These are phyloP conservation scores for Colletotrichum sp. DNA, from an alignment of 2,329 filamentous ascomycete genomes.

Conservation along the genomic window DNA sequence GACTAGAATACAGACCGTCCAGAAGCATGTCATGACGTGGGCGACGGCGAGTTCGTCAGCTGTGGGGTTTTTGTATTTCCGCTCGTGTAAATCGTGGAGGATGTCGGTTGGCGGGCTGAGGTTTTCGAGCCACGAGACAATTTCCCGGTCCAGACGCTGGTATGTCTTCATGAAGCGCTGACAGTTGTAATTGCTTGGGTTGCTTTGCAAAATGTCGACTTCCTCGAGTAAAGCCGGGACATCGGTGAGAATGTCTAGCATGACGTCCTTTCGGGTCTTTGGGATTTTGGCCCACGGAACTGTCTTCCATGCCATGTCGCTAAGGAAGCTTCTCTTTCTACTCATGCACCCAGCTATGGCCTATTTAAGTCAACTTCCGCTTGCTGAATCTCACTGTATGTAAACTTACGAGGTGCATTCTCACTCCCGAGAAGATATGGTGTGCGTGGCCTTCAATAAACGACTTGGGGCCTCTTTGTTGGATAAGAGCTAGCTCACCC, in stretches of 20 bases:
- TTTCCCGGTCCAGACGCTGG: background rate
- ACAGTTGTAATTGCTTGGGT: background rate
- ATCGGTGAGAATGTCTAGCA: slow-evolving; percentile 33
- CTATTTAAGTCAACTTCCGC: background rate
- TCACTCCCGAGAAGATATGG: slow-evolving; percentile 22
- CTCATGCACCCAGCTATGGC: background rate
- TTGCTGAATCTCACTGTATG: background rate
- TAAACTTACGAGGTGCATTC: slow-evolving; percentile 22
- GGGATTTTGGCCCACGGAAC: slow-evolving; percentile 31
- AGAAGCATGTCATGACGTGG: slow-evolving; percentile 1
- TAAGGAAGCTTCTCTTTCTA: slow-evolving; percentile 18
- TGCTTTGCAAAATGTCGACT: slow-evolving; percentile 27
- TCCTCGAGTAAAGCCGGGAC: slow-evolving; percentile 28
- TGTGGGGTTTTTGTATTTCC: background rate
- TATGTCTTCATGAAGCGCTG: background rate
- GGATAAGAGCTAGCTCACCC: slow-evolving; percentile 14
- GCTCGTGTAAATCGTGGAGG: background rate
- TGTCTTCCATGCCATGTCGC: slow-evolving; percentile 32
- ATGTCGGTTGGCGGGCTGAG: background rate
- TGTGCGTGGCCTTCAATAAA: slow-evolving; percentile 17
- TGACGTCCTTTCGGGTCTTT: slow-evolving; percentile 31
- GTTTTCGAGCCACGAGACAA: background rate
- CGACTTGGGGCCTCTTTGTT: background rate
- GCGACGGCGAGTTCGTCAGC: slow-evolving; percentile 4
- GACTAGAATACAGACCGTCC: slow-evolving; percentile 4